These are phyloP conservation scores for Saitozyma podzolica DNA, from an alignment of 768 basidiomycete genomes.

Conservation along the genomic window DNA sequence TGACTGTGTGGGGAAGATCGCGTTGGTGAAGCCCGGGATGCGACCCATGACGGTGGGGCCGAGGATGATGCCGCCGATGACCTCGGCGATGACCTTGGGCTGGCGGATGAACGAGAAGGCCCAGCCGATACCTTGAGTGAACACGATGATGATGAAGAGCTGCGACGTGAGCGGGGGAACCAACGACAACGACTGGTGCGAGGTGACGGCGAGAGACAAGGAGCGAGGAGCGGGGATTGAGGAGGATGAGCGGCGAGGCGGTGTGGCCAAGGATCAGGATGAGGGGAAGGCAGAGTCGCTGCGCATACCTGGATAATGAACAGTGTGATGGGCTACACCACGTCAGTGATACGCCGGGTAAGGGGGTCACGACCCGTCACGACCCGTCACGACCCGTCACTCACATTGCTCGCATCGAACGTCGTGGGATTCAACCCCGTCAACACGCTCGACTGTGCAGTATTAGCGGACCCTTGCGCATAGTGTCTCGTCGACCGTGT, in stretches of 20 bases:
- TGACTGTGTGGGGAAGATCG: conserved; percentile 75
- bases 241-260: not conserved
- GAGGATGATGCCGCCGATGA: conserved; percentile 83
- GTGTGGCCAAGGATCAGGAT: not conserved
- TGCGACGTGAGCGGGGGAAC: conserved; percentile 7
- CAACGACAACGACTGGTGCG: too few species aligned
- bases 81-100: conserved; percentile 90
- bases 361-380: conserved; percentile 46
- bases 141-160: conserved; percentile 73
- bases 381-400: conserved; percentile 50
- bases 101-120: conserved; percentile 71
- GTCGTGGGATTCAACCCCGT: conserved; percentile 70
- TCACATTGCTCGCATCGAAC: conserved; percentile 67
- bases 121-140: conserved; percentile 72
- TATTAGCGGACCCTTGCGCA: not conserved
- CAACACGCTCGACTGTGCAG: conserved; percentile 56
- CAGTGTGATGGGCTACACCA: conserved; percentile 34
- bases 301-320: conserved; percentile 43
- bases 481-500: not conserved
- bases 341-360: too few species aligned
- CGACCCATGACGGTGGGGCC: conserved; percentile 75
- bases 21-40: conserved; percentile 74
- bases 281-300: not conserved
- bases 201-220: too few species aligned
- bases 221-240: too few species aligned